phyloP scores from a whole-genome alignment of 176 grass and related monocot genomes.

The Avena atlantica region DNA sequence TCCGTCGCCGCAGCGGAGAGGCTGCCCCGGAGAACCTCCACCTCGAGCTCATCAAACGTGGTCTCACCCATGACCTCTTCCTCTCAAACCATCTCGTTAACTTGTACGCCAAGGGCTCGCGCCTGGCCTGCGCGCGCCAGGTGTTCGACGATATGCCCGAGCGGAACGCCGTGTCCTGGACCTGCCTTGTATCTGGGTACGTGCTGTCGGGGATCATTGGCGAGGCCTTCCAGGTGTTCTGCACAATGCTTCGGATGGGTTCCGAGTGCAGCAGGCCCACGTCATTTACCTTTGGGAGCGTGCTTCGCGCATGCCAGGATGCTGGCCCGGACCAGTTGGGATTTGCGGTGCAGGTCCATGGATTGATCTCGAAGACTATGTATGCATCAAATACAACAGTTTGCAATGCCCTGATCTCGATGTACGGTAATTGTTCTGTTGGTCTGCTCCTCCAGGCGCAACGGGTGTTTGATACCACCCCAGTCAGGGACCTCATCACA shows the following conservation, averaged over 20 bases:
- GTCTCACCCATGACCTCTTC: constrained; percentile 63
- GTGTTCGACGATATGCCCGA: constrained; percentile 65
- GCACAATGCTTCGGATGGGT: constrained; percentile 50
- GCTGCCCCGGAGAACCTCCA: constrained; percentile 57
- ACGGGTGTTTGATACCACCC: constrained; percentile 54
- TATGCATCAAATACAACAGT: constrained; percentile 53
- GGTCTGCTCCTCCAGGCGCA: constrained; percentile 43
- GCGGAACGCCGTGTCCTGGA: constrained; percentile 71
- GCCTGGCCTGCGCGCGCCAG: constrained; percentile 42
- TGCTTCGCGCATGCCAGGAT: constrained; percentile 68
- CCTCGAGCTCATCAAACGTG: constrained; percentile 58
- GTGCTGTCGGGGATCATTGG: constrained; percentile 44
- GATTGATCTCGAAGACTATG: constrained; percentile 58
- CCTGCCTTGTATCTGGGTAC: constrained; percentile 66
- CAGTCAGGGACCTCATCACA: constrained; percentile 57
- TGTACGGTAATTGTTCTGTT: constrained; percentile 68
- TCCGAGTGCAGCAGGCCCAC: constrained; percentile 50
- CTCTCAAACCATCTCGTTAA: constrained; percentile 67
- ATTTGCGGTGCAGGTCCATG: constrained; percentile 69
- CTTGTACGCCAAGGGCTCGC: constrained; percentile 49
- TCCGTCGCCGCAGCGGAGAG: constrained; percentile 24
- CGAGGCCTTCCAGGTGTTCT: constrained; percentile 57
- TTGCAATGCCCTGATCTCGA: constrained; percentile 73
- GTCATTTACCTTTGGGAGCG: constrained; percentile 70
- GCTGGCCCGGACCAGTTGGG: constrained; percentile 43